These are phyloP conservation scores for Hapsidospora chrysogenum DNA, from an alignment of 495 filamentous ascomycete genomes.

Conservation along the genomic window DNA sequence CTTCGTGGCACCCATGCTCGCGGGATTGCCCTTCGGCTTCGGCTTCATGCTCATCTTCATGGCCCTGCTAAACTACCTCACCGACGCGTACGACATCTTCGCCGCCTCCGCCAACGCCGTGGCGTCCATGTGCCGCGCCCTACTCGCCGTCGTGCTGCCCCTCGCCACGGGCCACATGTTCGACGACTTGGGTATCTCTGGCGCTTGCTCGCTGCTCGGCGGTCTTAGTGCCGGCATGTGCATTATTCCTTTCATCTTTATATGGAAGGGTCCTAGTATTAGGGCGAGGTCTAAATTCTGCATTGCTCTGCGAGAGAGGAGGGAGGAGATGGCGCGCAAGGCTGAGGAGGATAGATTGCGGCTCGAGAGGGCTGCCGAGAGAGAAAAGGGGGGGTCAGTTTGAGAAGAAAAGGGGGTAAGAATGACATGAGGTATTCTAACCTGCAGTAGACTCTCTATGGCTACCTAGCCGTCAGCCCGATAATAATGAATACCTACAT, in stretches of 20 bases:
- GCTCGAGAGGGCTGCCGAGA: neutral
- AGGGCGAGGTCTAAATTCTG: conserved; percentile 19
- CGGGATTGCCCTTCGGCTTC: conserved; percentile 50
- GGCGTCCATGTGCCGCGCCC: conserved; percentile 37
- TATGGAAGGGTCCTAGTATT: conserved; percentile 23
- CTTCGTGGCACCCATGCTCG: conserved; percentile 47
- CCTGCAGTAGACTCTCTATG: conserved; percentile 6
- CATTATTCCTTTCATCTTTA: conserved; percentile 20
- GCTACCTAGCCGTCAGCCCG: too few species aligned
- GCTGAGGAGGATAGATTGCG: conserved; percentile 11
- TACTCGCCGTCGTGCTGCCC: conserved; percentile 46
- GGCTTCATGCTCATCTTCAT: conserved; percentile 40
- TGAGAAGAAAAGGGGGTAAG: conserved; percentile 11
- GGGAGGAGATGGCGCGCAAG: conserved; percentile 17
- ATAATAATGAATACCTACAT: too few species aligned
- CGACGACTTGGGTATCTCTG: conserved; percentile 14
- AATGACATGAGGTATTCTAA: conserved; percentile 3
- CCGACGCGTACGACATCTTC: conserved; percentile 60
- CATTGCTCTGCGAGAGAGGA: conserved; percentile 15
- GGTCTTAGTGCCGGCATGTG: conserved; percentile 21
- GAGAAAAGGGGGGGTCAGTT: conserved; percentile 1
- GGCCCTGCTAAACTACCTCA: conserved; percentile 51
- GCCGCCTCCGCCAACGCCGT: conserved; percentile 57
- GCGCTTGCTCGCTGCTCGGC: conserved; percentile 20
- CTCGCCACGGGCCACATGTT: conserved; percentile 26